These are phyloP conservation scores for Citropsis articulata DNA, from an alignment of 345 rosid genomes.

Conservation along the genomic window DNA sequence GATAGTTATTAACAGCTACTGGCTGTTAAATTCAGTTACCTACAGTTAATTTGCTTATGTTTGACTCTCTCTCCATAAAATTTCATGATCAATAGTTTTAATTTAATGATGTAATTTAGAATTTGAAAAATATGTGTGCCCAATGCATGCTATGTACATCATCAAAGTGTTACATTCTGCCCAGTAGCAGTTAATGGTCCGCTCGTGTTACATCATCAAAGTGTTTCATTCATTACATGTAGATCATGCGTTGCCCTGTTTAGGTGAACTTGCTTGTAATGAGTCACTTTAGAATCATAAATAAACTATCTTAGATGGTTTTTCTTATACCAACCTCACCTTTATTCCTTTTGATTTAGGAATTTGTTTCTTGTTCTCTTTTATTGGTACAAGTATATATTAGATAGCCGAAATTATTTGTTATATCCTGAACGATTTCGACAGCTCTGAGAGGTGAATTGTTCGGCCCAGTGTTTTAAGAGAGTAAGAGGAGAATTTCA, in stretches of 20 bases:
- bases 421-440: background rate
- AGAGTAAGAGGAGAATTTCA: background rate
- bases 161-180: background rate
- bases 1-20: background rate
- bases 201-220: background rate
- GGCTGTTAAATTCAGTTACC: background rate
- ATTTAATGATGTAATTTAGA: background rate
- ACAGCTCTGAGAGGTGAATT: background rate
- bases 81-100: background rate
- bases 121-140: background rate
- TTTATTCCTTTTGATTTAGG: background rate
- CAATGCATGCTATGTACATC: background rate
- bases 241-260: background rate
- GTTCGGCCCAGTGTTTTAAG: background rate
- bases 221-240: background rate
- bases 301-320: background rate
- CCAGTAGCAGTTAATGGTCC: background rate
- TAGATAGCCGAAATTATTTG: background rate
- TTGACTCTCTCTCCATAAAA: background rate
- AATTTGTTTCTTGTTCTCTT: background rate
- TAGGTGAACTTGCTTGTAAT: background rate
- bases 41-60: background rate
- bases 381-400: background rate
- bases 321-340: background rate
- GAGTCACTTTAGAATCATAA: background rate